Percentiles rank a stretch among this genome's conserved stretches.
Conservation (phyloP, 129 eudicot species). For the Centella asiatica region DNA sequence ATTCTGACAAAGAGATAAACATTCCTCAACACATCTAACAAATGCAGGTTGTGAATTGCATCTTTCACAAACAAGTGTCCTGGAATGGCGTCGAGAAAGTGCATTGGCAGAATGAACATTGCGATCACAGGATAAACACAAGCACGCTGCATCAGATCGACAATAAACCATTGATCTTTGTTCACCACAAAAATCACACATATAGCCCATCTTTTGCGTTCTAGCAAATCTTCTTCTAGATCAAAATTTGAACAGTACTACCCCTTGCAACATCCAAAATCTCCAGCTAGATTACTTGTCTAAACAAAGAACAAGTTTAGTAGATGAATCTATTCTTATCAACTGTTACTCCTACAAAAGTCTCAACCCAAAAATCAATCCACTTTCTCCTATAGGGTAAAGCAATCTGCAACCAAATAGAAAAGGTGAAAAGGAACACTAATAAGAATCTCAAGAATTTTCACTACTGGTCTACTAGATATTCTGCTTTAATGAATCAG, state of each 20-base stretch:
- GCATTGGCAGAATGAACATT: constrained; percentile 90
- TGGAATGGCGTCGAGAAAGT: constrained; percentile 75
- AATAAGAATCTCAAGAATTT: not conserved
- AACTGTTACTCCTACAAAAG: not conserved
- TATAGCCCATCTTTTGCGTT: constrained; percentile 41
- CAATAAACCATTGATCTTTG: constrained; percentile 82
- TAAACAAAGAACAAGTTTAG: not conserved
- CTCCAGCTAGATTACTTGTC: constrained; percentile 1
- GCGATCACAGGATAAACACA: constrained; percentile 87
- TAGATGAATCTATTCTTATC: not conserved
- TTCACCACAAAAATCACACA: constrained; percentile 79
- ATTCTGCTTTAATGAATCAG: not conserved
- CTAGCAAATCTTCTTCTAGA: not conserved
- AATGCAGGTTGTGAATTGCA: constrained; percentile 67
- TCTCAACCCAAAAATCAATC: constrained; percentile 3
- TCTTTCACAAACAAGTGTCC: constrained; percentile 82
- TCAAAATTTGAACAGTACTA: not conserved
- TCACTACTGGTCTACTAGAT: not conserved
- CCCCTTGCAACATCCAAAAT: not conserved
- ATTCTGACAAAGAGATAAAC: constrained; percentile 63
- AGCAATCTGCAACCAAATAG: constrained; percentile 27
- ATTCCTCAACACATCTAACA: constrained; percentile 73
- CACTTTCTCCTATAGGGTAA: not conserved
- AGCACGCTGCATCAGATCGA: constrained; percentile 86
- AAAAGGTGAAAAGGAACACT: no score